Percentiles rank a stretch among this genome's conserved stretches.
Conservation (phyloP, 352 stramenopile genomes). For the Phytophthora megakarya region DNA sequence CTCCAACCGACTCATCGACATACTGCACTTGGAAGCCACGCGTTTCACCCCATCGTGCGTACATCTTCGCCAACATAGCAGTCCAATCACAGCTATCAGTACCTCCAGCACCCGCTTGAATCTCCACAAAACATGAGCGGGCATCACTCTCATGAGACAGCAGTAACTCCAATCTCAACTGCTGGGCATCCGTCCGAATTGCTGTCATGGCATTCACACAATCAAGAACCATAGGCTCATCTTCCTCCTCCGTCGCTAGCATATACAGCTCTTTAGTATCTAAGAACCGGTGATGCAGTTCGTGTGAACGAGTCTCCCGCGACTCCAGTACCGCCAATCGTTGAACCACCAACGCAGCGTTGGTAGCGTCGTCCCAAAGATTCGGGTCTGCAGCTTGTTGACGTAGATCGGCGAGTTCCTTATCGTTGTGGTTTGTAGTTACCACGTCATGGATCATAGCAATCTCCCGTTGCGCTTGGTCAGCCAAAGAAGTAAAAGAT, state of each 20-base stretch:
- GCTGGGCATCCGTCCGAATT: constrained; percentile 48
- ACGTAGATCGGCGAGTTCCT: constrained; percentile 51
- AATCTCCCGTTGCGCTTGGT: constrained; percentile 48
- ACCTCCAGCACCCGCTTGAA: constrained; percentile 86
- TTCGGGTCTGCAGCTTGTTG: constrained; percentile 44
- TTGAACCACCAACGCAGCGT: constrained; percentile 62
- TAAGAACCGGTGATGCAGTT: constrained; percentile 53
- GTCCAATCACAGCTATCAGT: constrained; percentile 97
- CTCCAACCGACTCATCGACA: constrained; percentile 86
- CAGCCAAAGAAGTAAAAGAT: constrained; percentile 46
- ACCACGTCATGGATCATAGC: constrained; percentile 59
- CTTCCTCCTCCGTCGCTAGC: constrained; percentile 64
- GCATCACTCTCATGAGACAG: constrained; percentile 59
- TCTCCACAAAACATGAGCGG: constrained; percentile 79
- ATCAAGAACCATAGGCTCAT: constrained; percentile 55
- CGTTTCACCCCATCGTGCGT: constrained; percentile 70
- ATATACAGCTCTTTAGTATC: constrained; percentile 69
- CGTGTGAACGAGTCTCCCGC: constrained; percentile 38
- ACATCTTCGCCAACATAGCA: constrained; percentile 96
- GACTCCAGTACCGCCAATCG: constrained; percentile 63
- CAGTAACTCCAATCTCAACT: constrained; percentile 67
- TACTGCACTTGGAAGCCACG: constrained; percentile 74
- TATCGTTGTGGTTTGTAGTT: constrained; percentile 34
- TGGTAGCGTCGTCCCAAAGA: constrained; percentile 69
- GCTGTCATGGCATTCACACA: constrained; percentile 48